Evolutionary conservation across 352 stramenopile species (phyloP).

Genomic region (Chrysophaeum taylorii): DNA sequence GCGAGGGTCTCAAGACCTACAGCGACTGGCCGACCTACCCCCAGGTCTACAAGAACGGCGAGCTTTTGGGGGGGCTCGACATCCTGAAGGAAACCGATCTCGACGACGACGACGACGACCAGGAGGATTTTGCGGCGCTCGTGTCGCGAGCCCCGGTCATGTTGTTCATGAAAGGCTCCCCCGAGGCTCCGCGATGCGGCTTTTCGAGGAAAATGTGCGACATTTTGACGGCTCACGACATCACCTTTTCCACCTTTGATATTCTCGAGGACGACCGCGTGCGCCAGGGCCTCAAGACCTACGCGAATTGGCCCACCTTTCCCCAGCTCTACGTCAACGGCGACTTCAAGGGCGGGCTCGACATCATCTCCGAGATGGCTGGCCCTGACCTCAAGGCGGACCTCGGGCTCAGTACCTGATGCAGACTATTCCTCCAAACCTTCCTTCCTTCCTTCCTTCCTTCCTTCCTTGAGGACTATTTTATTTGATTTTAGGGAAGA

Average conservation of each 20-base stretch:
- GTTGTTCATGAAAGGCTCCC: constrained; percentile 98
- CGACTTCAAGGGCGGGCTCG: constrained; percentile 89
- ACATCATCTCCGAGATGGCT: constrained; percentile 89
- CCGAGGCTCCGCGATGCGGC: constrained; percentile 78
- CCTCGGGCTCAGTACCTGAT: constrained; percentile 12
- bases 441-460: no score
- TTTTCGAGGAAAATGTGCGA: constrained; percentile 88
- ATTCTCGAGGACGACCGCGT: constrained; percentile 92
- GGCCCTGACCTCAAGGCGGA: constrained; percentile 24
- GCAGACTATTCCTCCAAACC: no score
- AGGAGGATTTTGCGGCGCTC: constrained; percentile 30
- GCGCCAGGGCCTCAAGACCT: constrained; percentile 90
- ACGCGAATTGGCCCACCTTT: constrained; percentile 95
- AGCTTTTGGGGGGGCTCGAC: constrained; percentile 80
- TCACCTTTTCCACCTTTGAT: constrained; percentile 89
- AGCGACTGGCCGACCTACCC: constrained; percentile 94
- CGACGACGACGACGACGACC: constrained; percentile 46
- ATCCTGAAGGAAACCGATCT: constrained; percentile 84
- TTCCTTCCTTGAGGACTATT: no score
- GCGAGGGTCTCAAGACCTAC: constrained; percentile 87
- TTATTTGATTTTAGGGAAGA: no score
- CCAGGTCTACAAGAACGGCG: constrained; percentile 87
- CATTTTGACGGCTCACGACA: constrained; percentile 71
- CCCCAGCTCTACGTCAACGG: constrained; percentile 93
- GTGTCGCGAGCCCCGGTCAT: constrained; percentile 65